Evolutionary conservation across 129 eudicot species (phyloP).

Genomic region (Pulicaria dysenterica): DNA sequence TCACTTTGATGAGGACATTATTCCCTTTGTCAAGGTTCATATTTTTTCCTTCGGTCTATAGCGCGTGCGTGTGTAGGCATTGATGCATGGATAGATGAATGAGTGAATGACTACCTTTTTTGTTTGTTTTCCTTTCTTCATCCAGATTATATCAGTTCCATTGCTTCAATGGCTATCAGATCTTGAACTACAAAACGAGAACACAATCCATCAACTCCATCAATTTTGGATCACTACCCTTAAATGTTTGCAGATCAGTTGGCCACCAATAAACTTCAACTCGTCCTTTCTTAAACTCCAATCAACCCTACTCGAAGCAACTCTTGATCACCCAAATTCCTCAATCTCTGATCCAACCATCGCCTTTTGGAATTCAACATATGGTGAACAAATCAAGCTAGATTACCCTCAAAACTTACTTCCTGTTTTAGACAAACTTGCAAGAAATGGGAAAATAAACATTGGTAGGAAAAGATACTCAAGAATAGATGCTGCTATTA

Average conservation of each 20-base stretch:
- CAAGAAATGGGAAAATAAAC: conserved; percentile 57
- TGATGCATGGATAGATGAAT: background rate
- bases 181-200: conserved; percentile 36
- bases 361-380: conserved; percentile 76
- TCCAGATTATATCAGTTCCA: conserved; percentile 55
- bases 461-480: conserved; percentile 36
- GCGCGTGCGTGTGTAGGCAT: background rate
- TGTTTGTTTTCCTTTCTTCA: background rate
- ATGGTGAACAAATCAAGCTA: conserved; percentile 53
- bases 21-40: conserved; percentile 55
- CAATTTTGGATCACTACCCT: conserved; percentile 56
- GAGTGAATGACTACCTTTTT: background rate
- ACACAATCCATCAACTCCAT: conserved; percentile 40
- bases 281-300: conserved; percentile 64
- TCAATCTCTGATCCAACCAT: conserved; percentile 57
- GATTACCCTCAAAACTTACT: conserved; percentile 63
- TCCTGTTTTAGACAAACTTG: conserved; percentile 70
- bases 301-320: conserved; percentile 57
- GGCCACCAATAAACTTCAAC: conserved; percentile 56
- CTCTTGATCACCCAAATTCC: conserved; percentile 65
- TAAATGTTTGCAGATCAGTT: conserved; percentile 44
- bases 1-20: conserved; percentile 50
- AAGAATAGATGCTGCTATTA: conserved; percentile 21
- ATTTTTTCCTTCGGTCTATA: conserved; percentile 16
- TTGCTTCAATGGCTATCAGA: conserved; percentile 62